phyloP scores from a whole-genome alignment of 305 asterid genomes.

The Fraxinus sp. region DNA sequence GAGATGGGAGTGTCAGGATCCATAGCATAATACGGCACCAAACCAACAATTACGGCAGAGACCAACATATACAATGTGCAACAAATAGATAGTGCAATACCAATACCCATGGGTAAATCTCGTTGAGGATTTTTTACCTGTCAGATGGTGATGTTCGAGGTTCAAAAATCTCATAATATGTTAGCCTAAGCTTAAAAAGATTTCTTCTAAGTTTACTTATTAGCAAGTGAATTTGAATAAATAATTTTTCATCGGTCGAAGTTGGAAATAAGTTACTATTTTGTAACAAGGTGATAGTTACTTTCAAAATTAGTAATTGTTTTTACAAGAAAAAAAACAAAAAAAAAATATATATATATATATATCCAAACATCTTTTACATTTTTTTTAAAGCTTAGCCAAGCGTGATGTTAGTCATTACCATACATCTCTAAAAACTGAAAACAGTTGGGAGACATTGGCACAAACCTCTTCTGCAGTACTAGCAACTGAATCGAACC shows the following conservation, averaged over 20 bases:
- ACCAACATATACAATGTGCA: conserved; percentile 85
- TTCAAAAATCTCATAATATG: neutral
- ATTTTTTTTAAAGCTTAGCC: neutral
- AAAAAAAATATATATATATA: neutral
- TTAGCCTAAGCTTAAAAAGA: neutral
- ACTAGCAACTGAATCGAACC: conserved; percentile 94
- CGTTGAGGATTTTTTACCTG: conserved; percentile 96
- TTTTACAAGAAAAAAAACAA: neutral
- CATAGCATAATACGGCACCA: conserved; percentile 87
- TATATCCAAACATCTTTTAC: neutral
- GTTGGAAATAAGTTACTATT: neutral
- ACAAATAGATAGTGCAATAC: conserved; percentile 78
- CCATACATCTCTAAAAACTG: neutral
- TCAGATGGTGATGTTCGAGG: neutral
- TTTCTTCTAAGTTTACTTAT: neutral
- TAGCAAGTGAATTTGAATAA: neutral
- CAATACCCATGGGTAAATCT: conserved; percentile 91
- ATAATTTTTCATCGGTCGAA: neutral
- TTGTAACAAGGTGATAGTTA: neutral
- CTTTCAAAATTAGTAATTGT: neutral
- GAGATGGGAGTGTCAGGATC: conserved; percentile 97
- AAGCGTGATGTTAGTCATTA: neutral
- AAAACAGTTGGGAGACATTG: neutral
- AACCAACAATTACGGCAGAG: conserved; percentile 90
- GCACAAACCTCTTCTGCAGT: conserved; percentile 87